Conservation (phyloP, 371 early-diverging fungal species). For the Actinomortierella ambigua region DNA sequence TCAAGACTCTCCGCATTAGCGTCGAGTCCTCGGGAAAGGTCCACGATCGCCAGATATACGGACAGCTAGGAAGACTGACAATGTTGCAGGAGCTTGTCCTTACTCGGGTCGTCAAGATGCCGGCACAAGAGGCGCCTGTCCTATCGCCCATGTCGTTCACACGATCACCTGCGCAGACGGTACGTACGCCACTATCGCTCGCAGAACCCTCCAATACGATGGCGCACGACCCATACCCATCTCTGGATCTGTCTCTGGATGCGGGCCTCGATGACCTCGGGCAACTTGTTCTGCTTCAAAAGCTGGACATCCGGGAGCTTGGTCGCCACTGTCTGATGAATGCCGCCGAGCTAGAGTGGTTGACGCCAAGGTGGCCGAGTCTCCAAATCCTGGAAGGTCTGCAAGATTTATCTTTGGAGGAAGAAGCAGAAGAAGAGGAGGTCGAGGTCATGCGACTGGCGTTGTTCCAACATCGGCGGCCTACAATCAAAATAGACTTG, state of each 20-base stretch:
- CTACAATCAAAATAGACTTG: not conserved
- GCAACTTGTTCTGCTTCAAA: conserved; percentile 3
- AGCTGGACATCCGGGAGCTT: conserved; percentile 9
- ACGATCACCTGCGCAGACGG: no score
- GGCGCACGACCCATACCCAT: conserved; percentile 10
- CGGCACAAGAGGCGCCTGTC: no score
- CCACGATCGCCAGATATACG: conserved; percentile 3
- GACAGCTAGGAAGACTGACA: conserved; percentile 14
- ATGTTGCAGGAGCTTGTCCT: conserved; percentile 7
- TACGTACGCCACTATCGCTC: no score
- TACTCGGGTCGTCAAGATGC: not conserved
- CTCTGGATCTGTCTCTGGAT: conserved; percentile 7
- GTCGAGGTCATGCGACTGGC: conserved; percentile 2
- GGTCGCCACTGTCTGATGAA: conserved; percentile 19
- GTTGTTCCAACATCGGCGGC: not conserved
- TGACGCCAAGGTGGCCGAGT: conserved; percentile 16
- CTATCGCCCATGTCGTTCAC: no score
- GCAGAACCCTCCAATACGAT: not conserved
- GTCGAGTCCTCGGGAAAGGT: no score
- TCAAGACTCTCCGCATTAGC: no score
- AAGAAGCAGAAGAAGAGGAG: not conserved
- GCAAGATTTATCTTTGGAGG: not conserved
- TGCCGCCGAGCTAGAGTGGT: conserved; percentile 13
- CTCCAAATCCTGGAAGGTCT: conserved; percentile 10
- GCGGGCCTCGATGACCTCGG: conserved; percentile 17